Evolutionary conservation across 768 basidiomycete genomes (phyloP), one percentile per base, ranked within the genome.

Genomic region (Cyathus striatus): DNA sequence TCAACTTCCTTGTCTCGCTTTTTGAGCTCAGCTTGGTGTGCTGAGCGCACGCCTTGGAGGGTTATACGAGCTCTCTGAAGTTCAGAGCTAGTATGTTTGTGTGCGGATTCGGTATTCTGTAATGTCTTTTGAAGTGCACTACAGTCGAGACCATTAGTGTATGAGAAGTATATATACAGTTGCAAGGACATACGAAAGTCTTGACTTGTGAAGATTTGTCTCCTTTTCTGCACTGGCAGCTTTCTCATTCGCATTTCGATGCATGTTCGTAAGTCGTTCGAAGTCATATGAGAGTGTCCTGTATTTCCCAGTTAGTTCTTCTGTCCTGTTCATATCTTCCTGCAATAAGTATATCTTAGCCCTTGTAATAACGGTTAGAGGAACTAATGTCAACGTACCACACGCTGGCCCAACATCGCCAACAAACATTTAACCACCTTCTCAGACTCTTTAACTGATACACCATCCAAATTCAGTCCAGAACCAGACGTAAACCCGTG

Each of bases 1-100:
- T 91, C 89, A 14, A 82, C 62, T 30, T 92, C 89, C 50, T 83
- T 84, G 51, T 93, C 90, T 53, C 77, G 78, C 69, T 85, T 86
- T 72, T 83, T 90, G 24, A 89, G 57, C 56, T 92, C 90, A 25
- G 72, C 69, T 44, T 78, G 72, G 48, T 89, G 78, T 0, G 82
- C 76, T 30, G 79, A 70, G 20, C 90, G 80, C 10, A 88, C 66
- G 7, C 76, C 76, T 49, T 88, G 86, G 9, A 92, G 55, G 0
- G 79, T 60, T 1, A 78, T 75, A 34, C 83, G 77, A n/a, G 81
- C 79, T 20, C 86, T 81, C 52, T 85, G 83, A 2, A 90, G 73
- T 47, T 90, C 86, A 1, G 68, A 62, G 4, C 70, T 68, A 1
- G 86, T 85, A 50, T 84, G 79, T 48, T 86, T 90, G 53, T 88